Base-by-base conservation (phyloP, 805 yeast species). In the Kodamaea fukazawae region DNA sequence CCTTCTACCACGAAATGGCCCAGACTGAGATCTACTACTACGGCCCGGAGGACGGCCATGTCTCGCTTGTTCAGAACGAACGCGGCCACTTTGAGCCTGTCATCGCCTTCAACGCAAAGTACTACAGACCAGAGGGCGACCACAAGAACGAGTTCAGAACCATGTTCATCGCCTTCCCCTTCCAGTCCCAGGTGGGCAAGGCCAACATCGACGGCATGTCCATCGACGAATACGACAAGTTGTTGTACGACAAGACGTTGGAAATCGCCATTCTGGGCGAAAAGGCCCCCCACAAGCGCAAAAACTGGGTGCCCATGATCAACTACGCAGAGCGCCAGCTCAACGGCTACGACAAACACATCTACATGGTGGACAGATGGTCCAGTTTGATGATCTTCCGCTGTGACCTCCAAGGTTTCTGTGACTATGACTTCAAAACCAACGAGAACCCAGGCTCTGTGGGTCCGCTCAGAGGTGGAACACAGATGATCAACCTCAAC, bases 31-130 rank as follows among this genome's bases (percentile, higher is more conserved):
- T 44, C 22, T 46, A 43, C 13, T 60, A 47, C 39, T 43, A 60
- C 33, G 80, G 80, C 0, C 76, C 79, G 2, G 78, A 75, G 53
- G 78, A 75, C 48, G 76, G 79, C 2, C 57, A 78, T 20, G 54
- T 75, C 26, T 44, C 71, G 4, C 38, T 66, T 10, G 58, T 61
- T 7, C 53, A 47, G 16, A 60, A 61, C 41, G 53, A 52, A 30
- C 51, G 54, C 20, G 70, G 70, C 7, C 51, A 50, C 29, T 20
- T 20, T 20, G 79, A 75, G 44, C 80, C 80, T 2, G 52, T 75
- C 10, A 57, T 75, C 14, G 51, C 72, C 2, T 75, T 64, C 54
- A 74, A 73, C 40, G 58, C 65, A 57, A 43, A 50, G 14, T 52
- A 50, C 18, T 43, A 55, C 9, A 34, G 43, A 20, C 23, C 23